Evolutionary conservation across 805 yeast genomes (phyloP), one percentile per base, ranked within the genome.

Genomic region (Komagataella mondaviorum): DNA sequence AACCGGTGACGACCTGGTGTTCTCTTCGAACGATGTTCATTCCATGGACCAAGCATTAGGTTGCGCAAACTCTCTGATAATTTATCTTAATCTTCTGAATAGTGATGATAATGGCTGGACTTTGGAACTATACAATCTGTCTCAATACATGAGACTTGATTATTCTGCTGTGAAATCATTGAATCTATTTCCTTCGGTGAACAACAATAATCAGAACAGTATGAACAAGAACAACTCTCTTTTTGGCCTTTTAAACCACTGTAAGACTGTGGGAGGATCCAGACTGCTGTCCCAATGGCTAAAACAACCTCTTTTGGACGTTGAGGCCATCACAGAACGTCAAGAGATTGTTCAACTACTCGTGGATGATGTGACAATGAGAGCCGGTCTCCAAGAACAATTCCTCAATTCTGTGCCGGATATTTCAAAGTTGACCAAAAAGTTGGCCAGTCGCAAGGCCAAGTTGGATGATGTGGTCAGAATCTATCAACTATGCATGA

Each of bases 251-350:
- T 70, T 93, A 59, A 91, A 93, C 70, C 80, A 83, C 57, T 91
- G 98, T 71, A 88, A 86, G 59, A 84, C 95, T 3, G 75, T 80
- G 2, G 88, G 93, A n/a, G 99, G 99, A 6, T 71, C 91, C 1
- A 75, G 98, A 56, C 67, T 90, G 49, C 73, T 93, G 23, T 82
- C 93, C 14, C 96, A 88, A 61, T 93, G 99, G 99, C 73, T 93
- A 54, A 93, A 91, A 61, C 99, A 93, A 66, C 99, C 99, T 0
- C 72, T 93, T 49, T 82, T 95, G 51, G 80, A 80, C 56, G 61
- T 75, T 8, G 60, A 58, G 0, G 79, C 73, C 49, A 89, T 93
- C 45, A 64, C 68, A 45, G 72, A 80, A 47, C 75, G 99, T 49
- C 96, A 87, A 56, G 64, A 70, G 6, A 68, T 93, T 49, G 96